phyloP scores from a whole-genome alignment of 352 stramenopile species.

The Globisporangium emineosum region DNA sequence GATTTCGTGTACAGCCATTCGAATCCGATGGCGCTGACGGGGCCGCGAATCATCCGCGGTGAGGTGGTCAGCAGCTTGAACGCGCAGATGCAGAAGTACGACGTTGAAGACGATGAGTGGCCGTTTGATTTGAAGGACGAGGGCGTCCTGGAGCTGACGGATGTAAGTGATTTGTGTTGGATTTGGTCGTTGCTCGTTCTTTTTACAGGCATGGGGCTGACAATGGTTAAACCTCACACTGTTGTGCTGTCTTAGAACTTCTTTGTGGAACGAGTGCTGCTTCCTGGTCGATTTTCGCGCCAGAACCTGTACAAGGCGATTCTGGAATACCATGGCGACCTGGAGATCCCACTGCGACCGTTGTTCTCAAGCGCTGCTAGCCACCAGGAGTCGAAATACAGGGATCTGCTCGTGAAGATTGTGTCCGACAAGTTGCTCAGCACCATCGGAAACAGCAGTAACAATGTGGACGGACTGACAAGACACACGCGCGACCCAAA shows the following conservation, averaged over 20 bases:
- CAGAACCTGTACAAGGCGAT: conserved; percentile 65
- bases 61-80: conserved; percentile 55
- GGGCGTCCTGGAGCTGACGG: conserved; percentile 31
- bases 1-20: conserved; percentile 62
- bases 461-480: conserved; percentile 12
- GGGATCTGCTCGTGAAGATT: conserved; percentile 52
- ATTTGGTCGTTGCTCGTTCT: background rate
- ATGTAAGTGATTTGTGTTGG: conserved; percentile 26
- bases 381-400: conserved; percentile 57
- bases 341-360: conserved; percentile 28
- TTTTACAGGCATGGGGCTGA: background rate
- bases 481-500: conserved; percentile 24
- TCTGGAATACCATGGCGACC: conserved; percentile 34
- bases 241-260: conserved; percentile 34
- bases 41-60: conserved; percentile 46
- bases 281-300: conserved; percentile 63
- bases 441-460: conserved; percentile 15
- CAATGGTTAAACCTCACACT: background rate
- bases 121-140: conserved; percentile 54
- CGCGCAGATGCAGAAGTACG: conserved; percentile 64
- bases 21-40: conserved; percentile 69
- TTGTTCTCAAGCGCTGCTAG: conserved; percentile 30
- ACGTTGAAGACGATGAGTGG: conserved; percentile 52
- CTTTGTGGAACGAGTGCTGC: conserved; percentile 51
- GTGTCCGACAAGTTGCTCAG: conserved; percentile 41